A percentile compares a stretch with the other conserved stretches of the same genome.
Evolutionary conservation across 2,329 filamentous ascomycete species (phyloP).

Genomic region (Aspergillus sp.): DNA sequence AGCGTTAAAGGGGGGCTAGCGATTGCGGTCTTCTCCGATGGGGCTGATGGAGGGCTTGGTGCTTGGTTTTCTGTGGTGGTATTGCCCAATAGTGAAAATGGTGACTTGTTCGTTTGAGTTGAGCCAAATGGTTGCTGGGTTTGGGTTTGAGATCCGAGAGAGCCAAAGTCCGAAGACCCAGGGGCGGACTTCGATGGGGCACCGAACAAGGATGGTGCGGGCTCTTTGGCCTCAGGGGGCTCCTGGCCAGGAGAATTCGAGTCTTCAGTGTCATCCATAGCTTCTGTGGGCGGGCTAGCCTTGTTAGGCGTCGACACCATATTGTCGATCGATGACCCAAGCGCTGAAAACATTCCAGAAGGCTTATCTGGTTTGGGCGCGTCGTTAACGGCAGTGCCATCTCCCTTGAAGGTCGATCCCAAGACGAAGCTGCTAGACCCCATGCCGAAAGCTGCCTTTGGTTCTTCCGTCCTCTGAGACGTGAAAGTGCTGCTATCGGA

Average conservation of each 20-base stretch:
- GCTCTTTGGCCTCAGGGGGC: slow-evolving; percentile 18
- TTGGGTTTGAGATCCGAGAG: slow-evolving; percentile 32
- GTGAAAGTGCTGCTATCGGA: slow-evolving; percentile 27
- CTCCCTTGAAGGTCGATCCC: slow-evolving; percentile 46
- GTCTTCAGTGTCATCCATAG: slow-evolving; percentile 40
- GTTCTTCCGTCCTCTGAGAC: slow-evolving; percentile 25
- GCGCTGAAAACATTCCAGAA: slow-evolving; percentile 34
- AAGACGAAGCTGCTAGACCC: slow-evolving; percentile 39
- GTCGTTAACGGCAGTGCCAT: slow-evolving; percentile 42
- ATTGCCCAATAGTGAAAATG: slow-evolving; percentile 32
- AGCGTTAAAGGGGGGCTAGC: slow-evolving; percentile 33
- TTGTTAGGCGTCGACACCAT: slow-evolving; percentile 38
- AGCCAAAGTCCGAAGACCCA: slow-evolving; percentile 21
- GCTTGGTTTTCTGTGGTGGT: slow-evolving; percentile 22
- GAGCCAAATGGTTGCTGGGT: slow-evolving; percentile 22
- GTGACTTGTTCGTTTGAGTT: slow-evolving; percentile 30
- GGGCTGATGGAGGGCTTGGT: slow-evolving; percentile 30
- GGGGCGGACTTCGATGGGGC: slow-evolving; percentile 24
- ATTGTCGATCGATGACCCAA: slow-evolving; percentile 40
- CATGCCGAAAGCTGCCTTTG: slow-evolving; percentile 31
- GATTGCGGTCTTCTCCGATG: slow-evolving; percentile 33
- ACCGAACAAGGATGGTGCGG: slow-evolving; percentile 27
- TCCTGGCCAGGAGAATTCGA: slow-evolving; percentile 23
- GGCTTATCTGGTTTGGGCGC: slow-evolving; percentile 38
- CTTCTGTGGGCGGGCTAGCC: slow-evolving; percentile 32